These are phyloP conservation scores for Ceratorhiza oryzae-sativae DNA, from an alignment of 1,284 basidiomycete species.

Conservation along the genomic window DNA sequence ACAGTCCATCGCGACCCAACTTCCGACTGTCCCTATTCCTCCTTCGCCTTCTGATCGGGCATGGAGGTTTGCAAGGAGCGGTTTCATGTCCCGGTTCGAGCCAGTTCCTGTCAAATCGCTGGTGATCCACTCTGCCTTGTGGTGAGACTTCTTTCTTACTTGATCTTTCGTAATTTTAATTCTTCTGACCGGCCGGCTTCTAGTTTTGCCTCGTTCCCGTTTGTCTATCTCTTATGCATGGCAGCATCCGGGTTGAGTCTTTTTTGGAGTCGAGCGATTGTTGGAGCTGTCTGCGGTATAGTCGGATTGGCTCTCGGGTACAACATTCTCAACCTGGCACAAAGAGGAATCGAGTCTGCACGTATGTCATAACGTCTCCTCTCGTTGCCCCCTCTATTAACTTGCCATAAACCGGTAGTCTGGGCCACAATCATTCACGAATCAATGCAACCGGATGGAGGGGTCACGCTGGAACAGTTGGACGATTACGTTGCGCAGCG, in stretches of 20 bases:
- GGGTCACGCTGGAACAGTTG: conserved; percentile 27
- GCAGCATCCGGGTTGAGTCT: conserved; percentile 17
- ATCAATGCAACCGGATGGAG: conserved; percentile 30
- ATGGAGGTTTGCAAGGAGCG: background rate
- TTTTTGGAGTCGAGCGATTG: conserved; percentile 22
- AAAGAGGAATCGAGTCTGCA: conserved; percentile 22
- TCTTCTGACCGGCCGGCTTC: background rate
- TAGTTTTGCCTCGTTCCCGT: conserved; percentile 14
- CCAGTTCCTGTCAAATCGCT: conserved; percentile 4
- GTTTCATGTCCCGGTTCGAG: conserved; percentile 26
- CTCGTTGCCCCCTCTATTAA: background rate
- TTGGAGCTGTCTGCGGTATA: conserved; percentile 15
- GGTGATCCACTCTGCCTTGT: conserved; percentile 10
- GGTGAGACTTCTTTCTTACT: conserved; percentile 3
- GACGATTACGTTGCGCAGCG: conserved; percentile 16
- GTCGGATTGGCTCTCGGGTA: conserved; percentile 26
- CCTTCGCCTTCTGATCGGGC: background rate
- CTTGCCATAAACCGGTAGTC: background rate
- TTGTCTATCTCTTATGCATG: conserved; percentile 24
- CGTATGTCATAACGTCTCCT: background rate
- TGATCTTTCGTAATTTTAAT: no score
- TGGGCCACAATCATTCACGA: conserved; percentile 36
- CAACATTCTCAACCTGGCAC: conserved; percentile 25
- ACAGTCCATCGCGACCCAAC: conserved; percentile 18
- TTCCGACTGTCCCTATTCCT: conserved; percentile 31